Conservation (phyloP, 75 land plant species). For the Pseudotsuga menziesii region DNA sequence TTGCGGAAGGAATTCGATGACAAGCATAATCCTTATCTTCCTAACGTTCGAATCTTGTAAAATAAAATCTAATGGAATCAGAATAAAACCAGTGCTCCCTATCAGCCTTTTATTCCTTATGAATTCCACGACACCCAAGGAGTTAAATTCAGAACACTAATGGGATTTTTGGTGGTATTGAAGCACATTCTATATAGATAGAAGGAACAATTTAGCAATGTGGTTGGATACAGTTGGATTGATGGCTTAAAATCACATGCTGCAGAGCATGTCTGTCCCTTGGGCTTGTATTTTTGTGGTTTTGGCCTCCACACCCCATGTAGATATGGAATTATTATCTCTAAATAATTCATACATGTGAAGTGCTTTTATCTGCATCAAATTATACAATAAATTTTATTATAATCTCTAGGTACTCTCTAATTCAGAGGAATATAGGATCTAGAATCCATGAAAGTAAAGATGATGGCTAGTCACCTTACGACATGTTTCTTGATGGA, state of each 20-base stretch:
- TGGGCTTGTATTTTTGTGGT: too few species aligned
- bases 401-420: too few species aligned
- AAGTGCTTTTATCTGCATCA: conserved; percentile 78
- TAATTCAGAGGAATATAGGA: too few species aligned
- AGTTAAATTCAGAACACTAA: too few species aligned
- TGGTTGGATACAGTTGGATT: conserved; percentile 95
- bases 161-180: conserved; percentile 15
- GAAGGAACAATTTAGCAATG: conserved; percentile 98
- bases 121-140: too few species aligned
- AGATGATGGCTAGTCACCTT: too few species aligned
- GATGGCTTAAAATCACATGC: conserved; percentile 84
- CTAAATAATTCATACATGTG: conserved; percentile 92
- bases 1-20: conserved; percentile 91
- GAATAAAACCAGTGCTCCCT: too few species aligned
- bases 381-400: too few species aligned
- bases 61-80: too few species aligned
- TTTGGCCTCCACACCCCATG: conserved; percentile 99
- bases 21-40: conserved; percentile 70
- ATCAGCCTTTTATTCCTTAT: too few species aligned
- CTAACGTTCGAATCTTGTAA: conserved; percentile 41
- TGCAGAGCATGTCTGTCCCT: conserved; percentile 12
- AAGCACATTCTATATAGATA: conserved; percentile 96
- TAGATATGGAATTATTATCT: conserved; percentile 95
- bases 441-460: too few species aligned
- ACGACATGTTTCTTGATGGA: conserved; percentile 81